Conservation (phyloP, 1,284 basidiomycete species). For the Trametes polyzona region DNA sequence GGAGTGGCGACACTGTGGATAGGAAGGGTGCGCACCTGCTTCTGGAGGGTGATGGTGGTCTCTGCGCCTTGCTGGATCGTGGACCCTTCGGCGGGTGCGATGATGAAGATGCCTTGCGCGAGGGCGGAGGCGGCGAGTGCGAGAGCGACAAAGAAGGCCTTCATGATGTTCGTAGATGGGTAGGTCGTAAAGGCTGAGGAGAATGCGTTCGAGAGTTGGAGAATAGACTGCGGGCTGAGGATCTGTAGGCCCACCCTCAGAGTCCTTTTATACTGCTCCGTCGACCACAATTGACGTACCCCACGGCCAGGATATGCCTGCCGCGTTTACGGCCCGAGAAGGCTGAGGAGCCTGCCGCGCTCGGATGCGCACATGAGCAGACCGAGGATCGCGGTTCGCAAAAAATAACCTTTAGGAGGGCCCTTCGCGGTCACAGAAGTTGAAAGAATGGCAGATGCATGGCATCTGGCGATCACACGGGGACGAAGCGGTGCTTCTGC, state of each 20-base stretch:
- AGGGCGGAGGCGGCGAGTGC: slow-evolving; percentile 27
- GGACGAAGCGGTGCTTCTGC: not conserved
- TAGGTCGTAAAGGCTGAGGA: not conserved
- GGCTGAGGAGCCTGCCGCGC: not conserved
- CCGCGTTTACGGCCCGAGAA: not conserved
- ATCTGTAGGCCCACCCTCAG: not conserved
- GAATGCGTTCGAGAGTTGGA: not conserved
- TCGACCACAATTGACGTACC: not conserved
- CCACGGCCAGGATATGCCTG: not conserved
- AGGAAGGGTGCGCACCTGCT: slow-evolving; percentile 39
- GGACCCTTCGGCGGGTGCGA: slow-evolving; percentile 36
- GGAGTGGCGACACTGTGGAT: not conserved
- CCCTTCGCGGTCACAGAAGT: not conserved
- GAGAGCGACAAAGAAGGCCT: slow-evolving; percentile 21
- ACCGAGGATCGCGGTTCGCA: not conserved
- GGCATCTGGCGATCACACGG: not conserved
- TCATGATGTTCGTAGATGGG: slow-evolving; percentile 16
- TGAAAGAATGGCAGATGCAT: not conserved
- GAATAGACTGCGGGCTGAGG: not conserved
- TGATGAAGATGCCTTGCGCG: slow-evolving; percentile 44
- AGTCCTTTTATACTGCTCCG: not conserved
- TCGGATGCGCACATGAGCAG: not conserved
- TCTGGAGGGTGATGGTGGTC: slow-evolving; percentile 44
- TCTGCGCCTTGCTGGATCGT: slow-evolving; percentile 36
- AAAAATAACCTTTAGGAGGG: not conserved